phyloP scores from a whole-genome alignment of 441 rosid genomes.

The Rhodomyrtus psidioides region DNA sequence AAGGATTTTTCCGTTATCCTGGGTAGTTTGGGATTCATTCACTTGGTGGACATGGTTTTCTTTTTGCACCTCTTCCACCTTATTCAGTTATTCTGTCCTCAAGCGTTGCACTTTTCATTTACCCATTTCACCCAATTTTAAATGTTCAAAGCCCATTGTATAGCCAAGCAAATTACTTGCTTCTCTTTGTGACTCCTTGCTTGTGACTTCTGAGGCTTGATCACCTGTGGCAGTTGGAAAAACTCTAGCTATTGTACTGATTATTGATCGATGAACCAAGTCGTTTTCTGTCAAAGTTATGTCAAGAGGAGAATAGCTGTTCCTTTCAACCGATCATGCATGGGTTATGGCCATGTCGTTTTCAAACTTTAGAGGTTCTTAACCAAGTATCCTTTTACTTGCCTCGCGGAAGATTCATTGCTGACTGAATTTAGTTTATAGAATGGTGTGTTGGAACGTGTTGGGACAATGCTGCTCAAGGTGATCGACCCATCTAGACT shows the following conservation, averaged over 20 bases:
- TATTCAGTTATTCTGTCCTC: not conserved
- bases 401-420: not conserved
- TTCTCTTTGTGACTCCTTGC: not conserved
- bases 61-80: not conserved
- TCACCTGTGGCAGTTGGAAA: not conserved
- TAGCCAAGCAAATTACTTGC: not conserved
- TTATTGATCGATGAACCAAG: not conserved
- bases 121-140: not conserved
- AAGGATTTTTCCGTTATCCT: not conserved
- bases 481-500: not conserved
- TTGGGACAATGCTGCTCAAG: not conserved
- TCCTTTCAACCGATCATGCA: not conserved
- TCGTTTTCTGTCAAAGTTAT: not conserved
- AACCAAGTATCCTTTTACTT: not conserved
- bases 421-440: not conserved
- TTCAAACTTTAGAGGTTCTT: not conserved
- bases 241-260: not conserved
- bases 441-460: not conserved
- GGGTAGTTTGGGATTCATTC: not conserved
- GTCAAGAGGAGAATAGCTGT: not conserved
- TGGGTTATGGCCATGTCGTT: not conserved
- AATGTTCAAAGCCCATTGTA: not conserved
- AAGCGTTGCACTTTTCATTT: not conserved
- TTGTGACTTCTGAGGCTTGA: not conserved
- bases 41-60: not conserved